phyloP scores from a whole-genome alignment of 441 rosid genomes.

The Populus hybrid region DNA sequence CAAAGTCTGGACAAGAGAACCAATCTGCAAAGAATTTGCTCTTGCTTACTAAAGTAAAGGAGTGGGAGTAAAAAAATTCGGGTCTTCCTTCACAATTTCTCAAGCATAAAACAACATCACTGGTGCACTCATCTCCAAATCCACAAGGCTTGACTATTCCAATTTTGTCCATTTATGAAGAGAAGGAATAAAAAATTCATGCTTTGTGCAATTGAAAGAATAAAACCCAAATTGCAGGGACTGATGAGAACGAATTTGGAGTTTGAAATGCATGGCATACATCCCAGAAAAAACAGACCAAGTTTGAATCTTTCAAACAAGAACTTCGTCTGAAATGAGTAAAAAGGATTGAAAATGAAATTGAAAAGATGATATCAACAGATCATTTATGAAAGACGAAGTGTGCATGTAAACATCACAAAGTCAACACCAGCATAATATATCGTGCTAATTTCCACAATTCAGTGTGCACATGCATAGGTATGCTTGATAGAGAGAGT shows the following conservation, averaged over 20 bases:
- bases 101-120: constrained; percentile 33
- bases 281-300: background rate
- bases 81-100: constrained; percentile 41
- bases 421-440: background rate
- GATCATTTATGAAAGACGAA: background rate
- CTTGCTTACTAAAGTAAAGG: constrained; percentile 32
- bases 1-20: constrained; percentile 26
- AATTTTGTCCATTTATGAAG: constrained; percentile 34
- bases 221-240: background rate
- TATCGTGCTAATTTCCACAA: background rate
- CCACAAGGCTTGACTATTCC: constrained; percentile 29
- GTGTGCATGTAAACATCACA: background rate
- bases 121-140: constrained; percentile 38
- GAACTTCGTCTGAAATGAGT: background rate
- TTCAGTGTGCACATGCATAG: too few species aligned
- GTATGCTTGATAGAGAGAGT: background rate
- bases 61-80: constrained; percentile 37
- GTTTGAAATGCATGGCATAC: background rate
- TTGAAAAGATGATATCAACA: too few species aligned
- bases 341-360: background rate
- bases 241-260: background rate
- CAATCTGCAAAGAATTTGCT: constrained; percentile 43
- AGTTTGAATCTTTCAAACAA: constrained; percentile 4
- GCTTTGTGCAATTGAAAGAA: constrained; percentile 29
- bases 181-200: constrained; percentile 31